Conservation (phyloP, 768 basidiomycete genomes). For the Lentinula edodes region DNA sequence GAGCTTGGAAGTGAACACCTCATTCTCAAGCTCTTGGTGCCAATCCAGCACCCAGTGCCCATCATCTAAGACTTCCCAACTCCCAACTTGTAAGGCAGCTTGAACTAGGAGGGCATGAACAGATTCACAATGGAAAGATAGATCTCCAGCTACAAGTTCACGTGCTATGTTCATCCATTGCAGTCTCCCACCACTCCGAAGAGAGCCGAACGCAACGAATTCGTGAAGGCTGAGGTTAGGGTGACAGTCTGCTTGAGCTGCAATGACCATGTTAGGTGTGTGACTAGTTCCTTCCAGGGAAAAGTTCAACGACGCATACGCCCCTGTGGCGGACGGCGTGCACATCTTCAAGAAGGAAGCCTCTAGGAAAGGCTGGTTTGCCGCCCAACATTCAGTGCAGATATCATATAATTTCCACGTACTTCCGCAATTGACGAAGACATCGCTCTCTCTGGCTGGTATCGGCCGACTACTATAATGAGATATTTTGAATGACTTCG, state of each 20-base stretch:
- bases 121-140: constrained; percentile 33
- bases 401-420: constrained; percentile 13
- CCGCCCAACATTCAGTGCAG: constrained; percentile 11
- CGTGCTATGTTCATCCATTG: constrained; percentile 49
- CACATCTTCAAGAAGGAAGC: constrained; percentile 9
- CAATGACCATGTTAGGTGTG: constrained; percentile 37
- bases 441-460: constrained; percentile 8
- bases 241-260: constrained; percentile 35
- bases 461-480: constrained; percentile 21
- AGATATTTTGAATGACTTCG: constrained; percentile 15
- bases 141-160: constrained; percentile 31
- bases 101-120: constrained; percentile 40
- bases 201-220: constrained; percentile 34
- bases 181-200: constrained; percentile 38
- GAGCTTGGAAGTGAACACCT: constrained; percentile 29
- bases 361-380: not conserved
- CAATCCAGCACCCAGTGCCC: constrained; percentile 20
- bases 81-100: constrained; percentile 37
- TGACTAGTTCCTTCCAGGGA: constrained; percentile 30
- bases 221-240: constrained; percentile 38
- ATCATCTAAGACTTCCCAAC: constrained; percentile 9
- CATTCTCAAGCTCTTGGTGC: constrained; percentile 31
- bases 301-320: constrained; percentile 29
- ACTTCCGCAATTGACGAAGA: constrained; percentile 25
- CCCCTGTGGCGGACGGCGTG: constrained; percentile 12